A percentile compares a stretch with the other conserved stretches of the same genome.
phyloP scores from a whole-genome alignment of 495 filamentous ascomycete species.

The Penicillium manginii region DNA sequence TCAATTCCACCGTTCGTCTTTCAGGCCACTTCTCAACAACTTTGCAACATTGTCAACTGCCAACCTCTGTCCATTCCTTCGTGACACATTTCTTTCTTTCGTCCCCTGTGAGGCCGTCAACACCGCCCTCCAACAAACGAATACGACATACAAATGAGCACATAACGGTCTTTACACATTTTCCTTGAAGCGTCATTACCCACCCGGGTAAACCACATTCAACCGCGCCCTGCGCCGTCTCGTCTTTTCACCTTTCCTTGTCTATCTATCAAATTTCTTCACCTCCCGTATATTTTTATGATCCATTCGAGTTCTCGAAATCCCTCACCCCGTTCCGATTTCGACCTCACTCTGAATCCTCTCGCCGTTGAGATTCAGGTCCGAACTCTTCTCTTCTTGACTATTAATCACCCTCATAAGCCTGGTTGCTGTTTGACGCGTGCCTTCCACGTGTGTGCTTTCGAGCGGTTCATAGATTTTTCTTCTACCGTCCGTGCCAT shows the following conservation, averaged over 20 bases:
- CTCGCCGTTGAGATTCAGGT: conserved; percentile 34
- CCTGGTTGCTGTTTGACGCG: conserved; percentile 49
- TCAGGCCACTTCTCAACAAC: not conserved
- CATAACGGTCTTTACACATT: conserved; percentile 65
- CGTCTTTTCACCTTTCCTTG: conserved; percentile 58
- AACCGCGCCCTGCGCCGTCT: conserved; percentile 48
- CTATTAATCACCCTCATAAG: conserved; percentile 44
- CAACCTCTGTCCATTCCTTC: conserved; percentile 45
- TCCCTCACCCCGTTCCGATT: conserved; percentile 8
- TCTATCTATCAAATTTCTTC: conserved; percentile 58
- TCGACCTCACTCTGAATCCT: conserved; percentile 19
- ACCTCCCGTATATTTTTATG: conserved; percentile 57
- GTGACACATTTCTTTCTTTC: conserved; percentile 36
- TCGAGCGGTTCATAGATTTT: conserved; percentile 35
- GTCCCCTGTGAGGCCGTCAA: conserved; percentile 41
- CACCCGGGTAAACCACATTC: conserved; percentile 42
- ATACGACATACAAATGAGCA: conserved; percentile 65
- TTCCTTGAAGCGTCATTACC: conserved; percentile 51
- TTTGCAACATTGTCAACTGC: conserved; percentile 8
- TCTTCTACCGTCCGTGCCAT: conserved; percentile 25
- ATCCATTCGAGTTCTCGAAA: conserved; percentile 58
- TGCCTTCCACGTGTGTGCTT: conserved; percentile 41
- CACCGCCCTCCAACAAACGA: conserved; percentile 38
- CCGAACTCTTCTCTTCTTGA: conserved; percentile 42
- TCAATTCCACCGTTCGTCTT: conserved; percentile 28